Evolutionary conservation across 495 filamentous ascomycete genomes (phyloP).

Genomic region (Cercophora sp.): DNA sequence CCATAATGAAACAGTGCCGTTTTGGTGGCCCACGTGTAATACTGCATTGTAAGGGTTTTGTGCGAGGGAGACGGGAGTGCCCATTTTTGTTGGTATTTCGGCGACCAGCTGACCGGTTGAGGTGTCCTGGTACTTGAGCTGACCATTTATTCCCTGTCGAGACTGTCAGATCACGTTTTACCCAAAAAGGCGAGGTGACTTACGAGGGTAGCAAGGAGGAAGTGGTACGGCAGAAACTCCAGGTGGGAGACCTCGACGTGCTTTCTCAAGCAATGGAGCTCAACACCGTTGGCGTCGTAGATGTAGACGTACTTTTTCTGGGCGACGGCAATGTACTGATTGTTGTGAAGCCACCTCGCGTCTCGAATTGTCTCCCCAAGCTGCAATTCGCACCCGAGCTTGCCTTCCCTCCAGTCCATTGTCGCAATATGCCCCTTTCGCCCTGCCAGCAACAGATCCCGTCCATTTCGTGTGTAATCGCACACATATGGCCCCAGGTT

Average conservation of each 20-base stretch:
- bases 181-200: too few species aligned
- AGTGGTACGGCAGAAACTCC: constrained; percentile 96
- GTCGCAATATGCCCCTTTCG: constrained; percentile 93
- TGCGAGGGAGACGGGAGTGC: constrained; percentile 74
- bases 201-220: constrained; percentile 81
- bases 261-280: constrained; percentile 84
- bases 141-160: constrained; percentile 78
- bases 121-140: constrained; percentile 91
- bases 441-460: constrained; percentile 78
- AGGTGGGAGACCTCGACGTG: constrained; percentile 91
- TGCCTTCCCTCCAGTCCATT: constrained; percentile 94
- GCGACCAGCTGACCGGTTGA: constrained; percentile 83
- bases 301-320: constrained; percentile 95
- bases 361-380: constrained; percentile 85
- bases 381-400: constrained; percentile 84
- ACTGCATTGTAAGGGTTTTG: constrained; percentile 93
- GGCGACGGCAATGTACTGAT: constrained; percentile 93
- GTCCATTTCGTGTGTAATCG: constrained; percentile 87
- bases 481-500: constrained; percentile 78
- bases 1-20: constrained; percentile 91
- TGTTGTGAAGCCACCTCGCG: constrained; percentile 90
- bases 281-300: constrained; percentile 83
- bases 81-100: constrained; percentile 77
- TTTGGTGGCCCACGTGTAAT: constrained; percentile 86
- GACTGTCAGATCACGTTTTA: too few species aligned